Conservation (phyloP, 139 green algal species). For the Desmodesmus armatus region DNA sequence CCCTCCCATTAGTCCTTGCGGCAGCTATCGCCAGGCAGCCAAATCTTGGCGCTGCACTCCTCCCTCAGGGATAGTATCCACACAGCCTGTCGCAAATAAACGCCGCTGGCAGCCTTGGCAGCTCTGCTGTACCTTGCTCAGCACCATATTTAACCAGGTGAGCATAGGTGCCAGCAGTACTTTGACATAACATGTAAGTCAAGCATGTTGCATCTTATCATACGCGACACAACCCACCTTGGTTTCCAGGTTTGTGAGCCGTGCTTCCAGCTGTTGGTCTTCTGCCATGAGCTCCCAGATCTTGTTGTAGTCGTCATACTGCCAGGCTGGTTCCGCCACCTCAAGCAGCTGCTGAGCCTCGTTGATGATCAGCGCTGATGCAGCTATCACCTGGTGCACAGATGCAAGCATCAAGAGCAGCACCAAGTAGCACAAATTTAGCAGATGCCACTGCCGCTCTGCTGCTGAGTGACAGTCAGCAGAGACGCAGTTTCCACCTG, state of each 20-base stretch:
- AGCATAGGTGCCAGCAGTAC: background rate
- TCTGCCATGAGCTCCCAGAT: conserved; percentile 17
- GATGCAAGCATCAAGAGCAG: background rate
- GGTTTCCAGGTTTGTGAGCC: conserved; percentile 15
- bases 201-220: background rate
- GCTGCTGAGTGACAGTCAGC: background rate
- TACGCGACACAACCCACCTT: conserved; percentile 9
- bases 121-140: background rate
- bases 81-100: background rate
- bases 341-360: conserved; percentile 35
- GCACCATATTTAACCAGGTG: background rate
- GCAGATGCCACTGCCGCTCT: no score
- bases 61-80: background rate
- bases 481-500: background rate
- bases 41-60: background rate
- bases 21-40: background rate
- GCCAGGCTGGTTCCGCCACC: conserved; percentile 42
- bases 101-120: background rate
- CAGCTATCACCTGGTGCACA: conserved; percentile 15
- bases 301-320: conserved; percentile 30
- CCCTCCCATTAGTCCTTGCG: no score
- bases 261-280: conserved; percentile 26
- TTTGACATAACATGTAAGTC: background rate
- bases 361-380: conserved; percentile 23
- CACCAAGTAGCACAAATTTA: no score